Percentiles rank a stretch among this genome's conserved stretches.
Conservation (phyloP, 2,329 filamentous ascomycete genomes). For the Colletotrichum graminicola region DNA sequence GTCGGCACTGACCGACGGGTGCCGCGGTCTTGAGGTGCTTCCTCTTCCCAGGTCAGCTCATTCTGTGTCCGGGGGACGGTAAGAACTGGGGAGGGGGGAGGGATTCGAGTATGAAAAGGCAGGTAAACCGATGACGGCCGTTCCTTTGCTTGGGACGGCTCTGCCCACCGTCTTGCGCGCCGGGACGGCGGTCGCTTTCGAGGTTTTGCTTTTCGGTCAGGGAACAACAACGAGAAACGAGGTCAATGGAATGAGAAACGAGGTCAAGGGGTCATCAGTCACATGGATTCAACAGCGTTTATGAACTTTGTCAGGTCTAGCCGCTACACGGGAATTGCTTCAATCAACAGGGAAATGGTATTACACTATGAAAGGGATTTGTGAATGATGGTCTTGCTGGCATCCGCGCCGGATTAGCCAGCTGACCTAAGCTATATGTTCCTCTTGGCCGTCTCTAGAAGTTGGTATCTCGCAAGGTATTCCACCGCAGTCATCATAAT, state of each 20-base stretch:
- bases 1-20: slow-evolving; percentile 17
- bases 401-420: slow-evolving; percentile 41
- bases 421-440: slow-evolving; percentile 40
- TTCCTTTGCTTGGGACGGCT: not conserved
- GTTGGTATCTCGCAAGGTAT: slow-evolving; percentile 27
- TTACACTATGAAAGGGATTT: not conserved
- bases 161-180: not conserved
- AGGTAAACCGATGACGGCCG: not conserved
- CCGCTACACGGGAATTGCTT: too few species aligned
- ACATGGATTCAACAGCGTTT: not conserved
- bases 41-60: not conserved
- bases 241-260: not conserved
- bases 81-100: not conserved
- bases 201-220: not conserved
- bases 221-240: not conserved
- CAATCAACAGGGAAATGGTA: not conserved
- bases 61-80: not conserved
- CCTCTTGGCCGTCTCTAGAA: slow-evolving; percentile 21
- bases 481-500: slow-evolving; percentile 28
- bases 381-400: slow-evolving; percentile 25
- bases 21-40: not conserved
- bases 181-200: not conserved
- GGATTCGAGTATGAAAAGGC: not conserved
- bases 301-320: not conserved
- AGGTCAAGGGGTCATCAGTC: not conserved